These are phyloP conservation scores for Fusarium solani-melongenae DNA, from an alignment of 2,329 filamentous ascomycete genomes.

Conservation along the genomic window DNA sequence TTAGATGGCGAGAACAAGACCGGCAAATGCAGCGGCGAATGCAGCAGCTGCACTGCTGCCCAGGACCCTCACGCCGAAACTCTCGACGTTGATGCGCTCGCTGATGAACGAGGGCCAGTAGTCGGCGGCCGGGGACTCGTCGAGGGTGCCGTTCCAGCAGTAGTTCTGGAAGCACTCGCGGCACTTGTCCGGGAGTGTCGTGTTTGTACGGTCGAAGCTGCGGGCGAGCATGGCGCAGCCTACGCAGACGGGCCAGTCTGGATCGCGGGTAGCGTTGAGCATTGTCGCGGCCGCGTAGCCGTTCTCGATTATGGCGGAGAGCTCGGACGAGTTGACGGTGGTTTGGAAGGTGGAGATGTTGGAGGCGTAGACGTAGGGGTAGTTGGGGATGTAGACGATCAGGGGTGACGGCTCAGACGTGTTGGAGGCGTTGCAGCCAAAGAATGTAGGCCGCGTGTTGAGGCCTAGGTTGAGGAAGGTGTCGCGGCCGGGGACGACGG, in stretches of 20 bases:
- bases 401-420: conserved; percentile 70
- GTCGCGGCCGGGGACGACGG: conserved; percentile 64
- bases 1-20: conserved; percentile 34
- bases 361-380: conserved; percentile 79
- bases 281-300: conserved; percentile 86
- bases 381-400: conserved; percentile 84
- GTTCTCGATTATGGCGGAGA: conserved; percentile 86
- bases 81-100: conserved; percentile 41
- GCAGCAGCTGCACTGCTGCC: conserved; percentile 26
- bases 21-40: conserved; percentile 32
- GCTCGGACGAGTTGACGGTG: conserved; percentile 71
- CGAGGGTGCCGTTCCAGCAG: conserved; percentile 89
- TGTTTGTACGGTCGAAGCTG: conserved; percentile 77
- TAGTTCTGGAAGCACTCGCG: conserved; percentile 80
- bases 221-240: conserved; percentile 87
- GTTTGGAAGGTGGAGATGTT: conserved; percentile 85
- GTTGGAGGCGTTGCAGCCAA: conserved; percentile 69
- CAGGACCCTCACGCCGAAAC: conserved; percentile 28
- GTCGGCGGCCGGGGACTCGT: conserved; percentile 47
- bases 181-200: conserved; percentile 77
- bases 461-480: conserved; percentile 69
- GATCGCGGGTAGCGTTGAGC: conserved; percentile 81
- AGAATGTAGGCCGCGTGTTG: conserved; percentile 71
- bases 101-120: conserved; percentile 46
- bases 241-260: conserved; percentile 83